These are phyloP conservation scores for Draba incana DNA, from an alignment of 345 rosid species.

Conservation along the genomic window DNA sequence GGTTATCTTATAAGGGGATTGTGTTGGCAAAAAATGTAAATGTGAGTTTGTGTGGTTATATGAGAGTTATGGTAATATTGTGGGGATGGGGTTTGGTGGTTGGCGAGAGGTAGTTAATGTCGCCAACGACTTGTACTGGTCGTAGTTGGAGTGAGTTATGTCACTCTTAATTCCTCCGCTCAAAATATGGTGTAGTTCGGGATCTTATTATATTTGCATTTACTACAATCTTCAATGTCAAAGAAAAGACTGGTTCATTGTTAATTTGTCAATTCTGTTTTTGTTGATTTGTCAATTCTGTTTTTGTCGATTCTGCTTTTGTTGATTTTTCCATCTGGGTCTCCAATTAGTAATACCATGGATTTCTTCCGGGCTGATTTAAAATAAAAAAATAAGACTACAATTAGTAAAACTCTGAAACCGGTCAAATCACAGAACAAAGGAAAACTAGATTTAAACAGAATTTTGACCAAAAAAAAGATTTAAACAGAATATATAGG, in stretches of 20 bases:
- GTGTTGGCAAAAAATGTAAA: slow-evolving; percentile 32
- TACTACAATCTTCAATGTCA: slow-evolving; percentile 24
- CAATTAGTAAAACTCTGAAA: no score
- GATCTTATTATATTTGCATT: slow-evolving; percentile 34
- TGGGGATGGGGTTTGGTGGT: slow-evolving; percentile 38
- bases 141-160: slow-evolving; percentile 56
- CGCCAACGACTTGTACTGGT: slow-evolving; percentile 56
- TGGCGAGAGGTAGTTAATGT: slow-evolving; percentile 65
- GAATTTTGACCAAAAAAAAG: no score
- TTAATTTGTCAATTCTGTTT: not conserved
- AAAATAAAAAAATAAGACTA: no score
- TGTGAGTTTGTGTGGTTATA: slow-evolving; percentile 27
- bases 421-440: no score
- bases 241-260: no score
- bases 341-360: no score
- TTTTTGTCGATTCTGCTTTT: slow-evolving; percentile 6
- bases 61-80: slow-evolving; percentile 38
- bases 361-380: no score
- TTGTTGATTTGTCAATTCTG: not conserved
- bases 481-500: no score
- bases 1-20: slow-evolving; percentile 28
- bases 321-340: not conserved
- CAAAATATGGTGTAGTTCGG: slow-evolving; percentile 28
- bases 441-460: no score
- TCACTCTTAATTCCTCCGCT: slow-evolving; percentile 46